Evolutionary conservation across 192 early-diverging fungal species (phyloP).

Genomic region (Cetraspora pellucida): DNA sequence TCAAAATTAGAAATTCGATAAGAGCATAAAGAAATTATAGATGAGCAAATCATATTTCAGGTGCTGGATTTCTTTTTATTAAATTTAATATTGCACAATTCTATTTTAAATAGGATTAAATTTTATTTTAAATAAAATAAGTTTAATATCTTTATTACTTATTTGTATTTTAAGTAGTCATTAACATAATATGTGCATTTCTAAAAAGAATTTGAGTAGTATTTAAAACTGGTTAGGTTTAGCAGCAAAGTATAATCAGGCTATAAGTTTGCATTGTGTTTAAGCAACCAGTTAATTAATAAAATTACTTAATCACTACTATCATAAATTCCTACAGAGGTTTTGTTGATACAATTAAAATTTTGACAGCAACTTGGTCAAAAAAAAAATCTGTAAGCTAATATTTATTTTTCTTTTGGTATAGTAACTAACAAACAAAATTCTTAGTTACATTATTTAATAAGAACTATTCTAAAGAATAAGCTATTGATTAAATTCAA

Average conservation of each 20-base stretch:
- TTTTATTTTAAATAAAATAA: too few species aligned
- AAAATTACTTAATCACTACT: constrained; percentile 48
- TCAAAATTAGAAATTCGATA: too few species aligned
- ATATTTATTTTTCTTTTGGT: constrained; percentile 81
- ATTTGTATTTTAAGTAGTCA: too few species aligned
- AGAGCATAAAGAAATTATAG: too few species aligned
- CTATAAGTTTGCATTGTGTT: constrained; percentile 80
- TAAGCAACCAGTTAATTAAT: constrained; percentile 50
- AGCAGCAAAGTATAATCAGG: constrained; percentile 62
- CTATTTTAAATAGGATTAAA: too few species aligned
- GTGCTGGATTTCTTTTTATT: too few species aligned
- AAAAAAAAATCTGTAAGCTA: constrained; percentile 21
- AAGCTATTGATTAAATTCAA: constrained; percentile 84
- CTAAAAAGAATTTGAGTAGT: too few species aligned
- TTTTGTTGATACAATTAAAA: constrained; percentile 67
- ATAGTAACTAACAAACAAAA: constrained; percentile 71
- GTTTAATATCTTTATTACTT: too few species aligned
- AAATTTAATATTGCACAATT: too few species aligned
- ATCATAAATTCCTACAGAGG: constrained; percentile 81
- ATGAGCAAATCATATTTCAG: too few species aligned
- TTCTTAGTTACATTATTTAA: constrained; percentile 60
- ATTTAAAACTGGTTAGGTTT: too few species aligned
- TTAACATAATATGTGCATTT: too few species aligned
- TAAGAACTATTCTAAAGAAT: constrained; percentile 72
- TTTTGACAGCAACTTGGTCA: constrained; percentile 37